A percentile compares a stretch with the other conserved stretches of the same genome.
Conservation (phyloP, 257 asterid species). For the Henckelia pumila region DNA sequence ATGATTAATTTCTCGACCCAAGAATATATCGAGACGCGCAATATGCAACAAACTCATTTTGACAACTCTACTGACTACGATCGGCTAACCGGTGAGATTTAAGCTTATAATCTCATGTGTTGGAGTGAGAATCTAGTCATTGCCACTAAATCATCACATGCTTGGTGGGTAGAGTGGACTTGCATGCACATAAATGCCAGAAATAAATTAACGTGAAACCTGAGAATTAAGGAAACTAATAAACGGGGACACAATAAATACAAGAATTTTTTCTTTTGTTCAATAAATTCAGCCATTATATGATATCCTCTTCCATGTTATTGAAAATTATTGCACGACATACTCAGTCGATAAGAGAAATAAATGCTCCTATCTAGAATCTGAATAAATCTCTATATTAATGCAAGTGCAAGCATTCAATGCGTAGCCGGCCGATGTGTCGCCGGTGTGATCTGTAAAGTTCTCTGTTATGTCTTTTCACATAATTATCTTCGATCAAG, state of each 20-base stretch:
- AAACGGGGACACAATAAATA: slow-evolving; percentile 43
- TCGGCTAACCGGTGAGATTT: too few species aligned
- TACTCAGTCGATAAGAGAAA: slow-evolving; percentile 4
- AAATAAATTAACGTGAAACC: slow-evolving; percentile 24
- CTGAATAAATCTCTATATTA: slow-evolving; percentile 30
- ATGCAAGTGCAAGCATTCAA: slow-evolving; percentile 40
- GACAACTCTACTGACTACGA: too few species aligned
- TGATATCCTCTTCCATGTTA: slow-evolving; percentile 47
- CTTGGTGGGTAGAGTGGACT: neutral
- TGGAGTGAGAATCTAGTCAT: too few species aligned
- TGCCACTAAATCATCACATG: too few species aligned
- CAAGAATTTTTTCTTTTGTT: slow-evolving; percentile 22
- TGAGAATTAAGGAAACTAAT: slow-evolving; percentile 32
- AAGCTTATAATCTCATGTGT: too few species aligned
- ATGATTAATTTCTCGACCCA: too few species aligned
- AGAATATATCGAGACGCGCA: too few species aligned
- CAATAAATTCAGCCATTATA: slow-evolving; percentile 45
- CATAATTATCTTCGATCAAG: slow-evolving; percentile 31
- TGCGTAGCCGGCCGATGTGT: slow-evolving; percentile 50
- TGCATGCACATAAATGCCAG: slow-evolving; percentile 9
- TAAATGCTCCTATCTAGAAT: slow-evolving; percentile 13
- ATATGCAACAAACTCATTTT: too few species aligned
- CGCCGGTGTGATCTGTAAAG: slow-evolving; percentile 38
- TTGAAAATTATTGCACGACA: slow-evolving; percentile 27
- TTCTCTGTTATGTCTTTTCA: slow-evolving; percentile 52